Conservation (phyloP, 495 filamentous ascomycete genomes). For the Annulohypoxylon nitens region DNA sequence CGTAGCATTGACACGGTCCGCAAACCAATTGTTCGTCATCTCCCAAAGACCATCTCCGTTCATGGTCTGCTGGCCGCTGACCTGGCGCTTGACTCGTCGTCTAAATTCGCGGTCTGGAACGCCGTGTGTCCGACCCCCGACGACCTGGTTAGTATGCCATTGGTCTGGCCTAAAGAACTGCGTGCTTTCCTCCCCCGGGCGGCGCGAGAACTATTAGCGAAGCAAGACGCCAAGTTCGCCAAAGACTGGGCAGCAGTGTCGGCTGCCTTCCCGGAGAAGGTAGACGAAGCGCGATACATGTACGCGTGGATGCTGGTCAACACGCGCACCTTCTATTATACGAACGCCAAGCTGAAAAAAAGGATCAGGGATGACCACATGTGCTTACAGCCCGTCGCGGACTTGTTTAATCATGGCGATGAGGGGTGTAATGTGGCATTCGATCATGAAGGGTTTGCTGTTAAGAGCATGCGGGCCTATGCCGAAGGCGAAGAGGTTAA, state of each 20-base stretch:
- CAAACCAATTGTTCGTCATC: slow-evolving; percentile 58
- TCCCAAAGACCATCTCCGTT: slow-evolving; percentile 67
- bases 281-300: slow-evolving; percentile 67
- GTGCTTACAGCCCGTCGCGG: slow-evolving; percentile 85
- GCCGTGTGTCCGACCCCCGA: slow-evolving; percentile 73
- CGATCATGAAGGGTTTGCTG: slow-evolving; percentile 69
- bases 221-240: slow-evolving; percentile 73
- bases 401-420: slow-evolving; percentile 87
- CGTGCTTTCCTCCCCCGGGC: slow-evolving; percentile 62
- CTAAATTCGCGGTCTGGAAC: slow-evolving; percentile 68
- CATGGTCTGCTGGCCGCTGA: slow-evolving; percentile 80
- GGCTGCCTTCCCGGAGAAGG: slow-evolving; percentile 62
- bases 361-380: slow-evolving; percentile 76
- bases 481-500: slow-evolving; percentile 77
- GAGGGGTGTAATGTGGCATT: slow-evolving; percentile 74
- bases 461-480: slow-evolving; percentile 69
- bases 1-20: slow-evolving; percentile 73
- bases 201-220: slow-evolving; percentile 64
- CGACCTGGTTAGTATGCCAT: slow-evolving; percentile 75
- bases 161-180: slow-evolving; percentile 71
- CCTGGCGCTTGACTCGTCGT: slow-evolving; percentile 65
- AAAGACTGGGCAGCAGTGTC: slow-evolving; percentile 70
- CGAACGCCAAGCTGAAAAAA: slow-evolving; percentile 64
- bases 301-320: slow-evolving; percentile 88
- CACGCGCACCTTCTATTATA: slow-evolving; percentile 84